Evolutionary conservation across 2,329 filamentous ascomycete genomes (phyloP), one percentile per base, ranked within the genome.

Genomic region (Aureobasidium lini): DNA sequence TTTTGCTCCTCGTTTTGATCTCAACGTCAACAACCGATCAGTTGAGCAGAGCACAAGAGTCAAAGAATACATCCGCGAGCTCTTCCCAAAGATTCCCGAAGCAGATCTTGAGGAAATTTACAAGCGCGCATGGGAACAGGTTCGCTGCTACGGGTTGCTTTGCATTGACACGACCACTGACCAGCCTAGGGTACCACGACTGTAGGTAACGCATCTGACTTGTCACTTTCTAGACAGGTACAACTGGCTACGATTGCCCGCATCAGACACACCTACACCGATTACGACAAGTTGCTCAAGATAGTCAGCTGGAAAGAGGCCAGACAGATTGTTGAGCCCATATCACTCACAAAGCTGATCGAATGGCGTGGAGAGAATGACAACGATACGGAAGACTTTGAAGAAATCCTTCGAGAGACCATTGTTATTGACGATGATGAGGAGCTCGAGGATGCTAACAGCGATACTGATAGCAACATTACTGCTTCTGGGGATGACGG

Each of bases 281-380:
- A 84, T 61, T 86, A 86, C 68, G 84, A 86, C 68, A 75, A 76
- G 46, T 73, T 85, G 43, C 72, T 86, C 39, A 79, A 76, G 61
- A 73, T 72, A 11, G 77, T 76, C 5, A 63, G 65, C 39, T 85
- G 81, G 72, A 74, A 77, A 61, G 77, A 82, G 60, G 83, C 82
- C 31, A 76, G 84, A 60, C 71, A 73, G 39, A 68, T 73, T 37
- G 81, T 85, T 28, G 82, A 85, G 68, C 77, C 79, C 54, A 71
- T 74, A 5, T 81, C 78, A 48, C 71, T 86, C 23, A 75, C 77
- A 23, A 83, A 81, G 66, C 71, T 87, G 46, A 78, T 83, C 56
- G 78, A 83, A 68, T 87, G 84, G 84, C 77, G 83, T 61, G 84
- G 83, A 48, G 81, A 85, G 68, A 77, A 81, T 66, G 79, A 81